A percentile compares a stretch with the other conserved stretches of the same genome.
Evolutionary conservation across 192 early-diverging fungal species (phyloP).

Genomic region (Backusella australiensis): DNA sequence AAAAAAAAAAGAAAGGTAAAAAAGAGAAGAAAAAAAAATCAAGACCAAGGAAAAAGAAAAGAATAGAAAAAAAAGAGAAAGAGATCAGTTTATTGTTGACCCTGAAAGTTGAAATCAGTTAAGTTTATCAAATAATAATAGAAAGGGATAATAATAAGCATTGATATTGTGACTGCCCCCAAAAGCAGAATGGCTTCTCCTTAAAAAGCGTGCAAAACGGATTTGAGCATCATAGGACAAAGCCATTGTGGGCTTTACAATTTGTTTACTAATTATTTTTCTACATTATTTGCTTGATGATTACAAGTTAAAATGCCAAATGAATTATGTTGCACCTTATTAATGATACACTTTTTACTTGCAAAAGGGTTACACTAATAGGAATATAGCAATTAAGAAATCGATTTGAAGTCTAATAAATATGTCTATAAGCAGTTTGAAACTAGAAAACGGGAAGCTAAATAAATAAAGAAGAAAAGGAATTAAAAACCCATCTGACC

Average conservation of each 20-base stretch:
- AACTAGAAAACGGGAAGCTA: not conserved
- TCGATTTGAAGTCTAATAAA: too few species aligned
- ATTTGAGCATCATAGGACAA: not conserved
- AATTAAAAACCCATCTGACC: not conserved
- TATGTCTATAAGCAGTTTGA: not conserved
- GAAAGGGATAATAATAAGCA: not conserved
- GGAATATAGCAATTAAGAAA: too few species aligned
- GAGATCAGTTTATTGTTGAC: not conserved
- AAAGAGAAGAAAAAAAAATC: not conserved
- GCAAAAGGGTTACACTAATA: too few species aligned
- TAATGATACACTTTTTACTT: too few species aligned
- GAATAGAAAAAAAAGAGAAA: not conserved
- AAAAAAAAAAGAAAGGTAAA: not conserved
- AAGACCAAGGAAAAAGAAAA: not conserved
- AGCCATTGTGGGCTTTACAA: not conserved
- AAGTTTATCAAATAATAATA: conserved; percentile 2
- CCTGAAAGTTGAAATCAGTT: conserved; percentile 4
- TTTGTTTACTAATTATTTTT: not conserved
- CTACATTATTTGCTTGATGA: not conserved
- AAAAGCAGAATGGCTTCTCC: not conserved
- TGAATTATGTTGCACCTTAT: not conserved
- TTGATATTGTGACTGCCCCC: conserved; percentile 7
- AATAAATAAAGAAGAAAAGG: not conserved
- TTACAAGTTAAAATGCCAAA: not conserved
- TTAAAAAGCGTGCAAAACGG: not conserved